These are phyloP conservation scores for Cucurbita ficifolia DNA, from an alignment of 306 rosid species.

Conservation along the genomic window DNA sequence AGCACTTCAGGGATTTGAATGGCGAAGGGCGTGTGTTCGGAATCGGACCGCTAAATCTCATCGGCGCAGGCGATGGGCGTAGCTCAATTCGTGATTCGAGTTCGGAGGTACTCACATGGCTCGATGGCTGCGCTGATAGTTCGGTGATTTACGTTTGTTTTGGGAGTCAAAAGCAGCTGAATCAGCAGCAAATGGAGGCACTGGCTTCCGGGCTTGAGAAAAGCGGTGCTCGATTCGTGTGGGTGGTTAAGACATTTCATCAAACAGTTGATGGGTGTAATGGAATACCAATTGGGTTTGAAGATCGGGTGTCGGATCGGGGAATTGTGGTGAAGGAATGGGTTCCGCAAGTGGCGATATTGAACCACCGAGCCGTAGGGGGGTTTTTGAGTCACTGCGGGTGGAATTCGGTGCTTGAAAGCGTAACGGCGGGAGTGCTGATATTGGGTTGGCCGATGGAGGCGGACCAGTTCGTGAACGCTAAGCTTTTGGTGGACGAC, in stretches of 20 bases:
- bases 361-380: slow-evolving; percentile 34
- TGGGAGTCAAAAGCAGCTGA: slow-evolving; percentile 52
- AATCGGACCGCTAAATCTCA: slow-evolving; percentile 34
- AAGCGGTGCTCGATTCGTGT: slow-evolving; percentile 30
- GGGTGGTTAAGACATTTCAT: slow-evolving; percentile 35
- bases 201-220: slow-evolving; percentile 50
- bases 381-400: slow-evolving; percentile 56
- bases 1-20: slow-evolving; percentile 1
- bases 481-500: slow-evolving; percentile 38
- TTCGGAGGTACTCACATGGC: slow-evolving; percentile 22
- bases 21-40: slow-evolving; percentile 15
- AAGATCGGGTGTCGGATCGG: slow-evolving; percentile 25
- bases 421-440: slow-evolving; percentile 23
- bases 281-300: slow-evolving; percentile 32
- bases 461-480: slow-evolving; percentile 55
- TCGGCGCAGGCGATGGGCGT: neutral
- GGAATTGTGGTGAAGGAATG: slow-evolving; percentile 33
- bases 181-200: slow-evolving; percentile 35
- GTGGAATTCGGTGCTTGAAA: slow-evolving; percentile 56
- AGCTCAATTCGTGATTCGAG: neutral
- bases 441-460: slow-evolving; percentile 78
- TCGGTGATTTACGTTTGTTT: slow-evolving; percentile 60
- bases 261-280: slow-evolving; percentile 16
- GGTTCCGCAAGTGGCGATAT: slow-evolving; percentile 37
- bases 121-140: slow-evolving; percentile 31